Evolutionary conservation across 768 basidiomycete species (phyloP), one percentile per base, ranked within the genome.

Genomic region (Mycena amicta): DNA sequence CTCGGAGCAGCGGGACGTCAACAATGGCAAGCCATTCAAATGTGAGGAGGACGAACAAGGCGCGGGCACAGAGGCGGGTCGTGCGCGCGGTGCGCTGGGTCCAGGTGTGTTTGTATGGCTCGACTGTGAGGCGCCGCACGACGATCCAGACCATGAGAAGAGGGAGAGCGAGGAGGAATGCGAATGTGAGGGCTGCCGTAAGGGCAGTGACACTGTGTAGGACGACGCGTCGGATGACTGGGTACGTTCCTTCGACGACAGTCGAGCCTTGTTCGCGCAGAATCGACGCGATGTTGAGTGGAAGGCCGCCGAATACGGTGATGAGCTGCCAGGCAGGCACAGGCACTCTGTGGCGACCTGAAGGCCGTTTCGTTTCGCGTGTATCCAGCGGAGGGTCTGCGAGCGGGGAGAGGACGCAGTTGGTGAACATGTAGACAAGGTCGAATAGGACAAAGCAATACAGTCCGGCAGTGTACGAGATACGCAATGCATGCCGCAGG

Each of bases 131-230:
- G 1, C 57, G 57, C 31, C 40, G 43, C 5, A 22, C 43, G 20
- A 53, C 22, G 31, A 47, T 18, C 52, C 43, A 58, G 13, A 53
- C 25, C n/a, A 58, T 49, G 31, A 53, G 2, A 43, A 58, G 57
- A 1, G 57, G 57, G 45, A 39, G 8, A 15, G 13, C 28, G 43
- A 29, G 20, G 20, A 58, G n/a, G 26, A 58, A 49, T 5, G 47
- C 23, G 12, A 23, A 12, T 8, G 27, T 8, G 26, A 49, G 4
- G 47, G n/a, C 5, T 8, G 22, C 26, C 6, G 5, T 22, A 5
- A 49, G 27, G 27, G 8, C 43, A 15, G 22, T 45, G 15, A 8
- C 22, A n/a, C 8, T 16, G 8, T n/a, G 43, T 15, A 23, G 8
- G 12, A 23, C 43, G 43, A 45, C 43, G 43, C 22, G 43, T 23